Evolutionary conservation across 306 rosid species (phyloP).

Genomic region (Pyrus bretschneideri): DNA sequence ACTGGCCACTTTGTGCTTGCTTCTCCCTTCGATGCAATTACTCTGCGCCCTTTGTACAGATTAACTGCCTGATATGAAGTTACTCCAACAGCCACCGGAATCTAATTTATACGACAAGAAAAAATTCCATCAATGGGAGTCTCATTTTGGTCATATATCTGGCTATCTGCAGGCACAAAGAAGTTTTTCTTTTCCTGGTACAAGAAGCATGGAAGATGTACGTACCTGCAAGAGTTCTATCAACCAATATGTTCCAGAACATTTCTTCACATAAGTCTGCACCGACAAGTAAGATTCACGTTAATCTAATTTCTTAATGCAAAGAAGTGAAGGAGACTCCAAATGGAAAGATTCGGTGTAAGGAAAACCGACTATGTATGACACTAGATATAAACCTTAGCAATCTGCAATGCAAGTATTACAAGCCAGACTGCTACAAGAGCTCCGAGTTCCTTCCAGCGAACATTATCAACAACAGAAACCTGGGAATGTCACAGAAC

Average conservation of each 20-base stretch:
- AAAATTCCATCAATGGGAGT: conserved; percentile 4
- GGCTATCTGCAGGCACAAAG: not conserved
- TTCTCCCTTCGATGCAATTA: conserved; percentile 53
- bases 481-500: conserved; percentile 28
- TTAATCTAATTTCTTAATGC: not conserved
- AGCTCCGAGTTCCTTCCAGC: conserved; percentile 64
- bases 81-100: conserved; percentile 57
- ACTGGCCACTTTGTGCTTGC: conserved; percentile 28
- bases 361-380: not conserved
- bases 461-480: conserved; percentile 36
- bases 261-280: conserved; percentile 41
- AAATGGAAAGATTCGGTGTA: too few relatives aligned
- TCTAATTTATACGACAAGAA: conserved; percentile 33
- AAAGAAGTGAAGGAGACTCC: too few relatives aligned
- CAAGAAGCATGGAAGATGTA: not conserved
- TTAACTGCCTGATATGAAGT: conserved; percentile 52
- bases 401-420: conserved; percentile 56
- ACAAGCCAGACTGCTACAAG: conserved; percentile 60
- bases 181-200: not conserved
- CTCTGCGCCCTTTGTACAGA: conserved; percentile 52
- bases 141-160: conserved; percentile 25
- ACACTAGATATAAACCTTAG: conserved; percentile 33
- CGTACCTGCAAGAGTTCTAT: conserved; percentile 49
- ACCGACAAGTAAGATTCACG: conserved; percentile 12
- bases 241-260: conserved; percentile 47